Evolutionary conservation across 345 rosid species (phyloP).

Genomic region (Erysimum cheiranthoides): DNA sequence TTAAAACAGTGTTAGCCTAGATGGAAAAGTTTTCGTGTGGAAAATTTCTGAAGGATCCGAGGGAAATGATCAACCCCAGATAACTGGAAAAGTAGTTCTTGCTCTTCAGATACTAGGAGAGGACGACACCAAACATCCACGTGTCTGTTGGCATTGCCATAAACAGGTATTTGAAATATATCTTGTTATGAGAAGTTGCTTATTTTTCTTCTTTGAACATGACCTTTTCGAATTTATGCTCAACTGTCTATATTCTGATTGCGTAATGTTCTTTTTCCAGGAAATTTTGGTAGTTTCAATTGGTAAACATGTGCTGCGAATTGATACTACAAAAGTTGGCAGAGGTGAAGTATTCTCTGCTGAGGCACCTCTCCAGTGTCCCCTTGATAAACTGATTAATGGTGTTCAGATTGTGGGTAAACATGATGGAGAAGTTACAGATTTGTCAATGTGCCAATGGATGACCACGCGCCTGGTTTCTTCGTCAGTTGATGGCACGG

Average conservation of each 20-base stretch:
- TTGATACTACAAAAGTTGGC: slow-evolving; percentile 79
- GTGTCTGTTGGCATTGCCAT: slow-evolving; percentile 93
- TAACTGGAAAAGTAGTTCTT: slow-evolving; percentile 62
- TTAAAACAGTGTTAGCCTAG: slow-evolving; percentile 69
- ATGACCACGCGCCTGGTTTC: slow-evolving; percentile 83
- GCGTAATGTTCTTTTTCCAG: slow-evolving; percentile 46
- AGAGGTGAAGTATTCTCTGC: slow-evolving; percentile 61
- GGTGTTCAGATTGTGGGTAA: slow-evolving; percentile 85
- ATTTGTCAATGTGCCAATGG: slow-evolving; percentile 92
- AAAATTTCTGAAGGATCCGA: slow-evolving; percentile 79
- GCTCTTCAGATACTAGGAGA: slow-evolving; percentile 71
- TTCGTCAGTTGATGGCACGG: slow-evolving; percentile 89
- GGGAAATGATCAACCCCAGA: slow-evolving; percentile 74
- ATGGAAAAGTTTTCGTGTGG: slow-evolving; percentile 79
- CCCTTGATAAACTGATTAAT: slow-evolving; percentile 64
- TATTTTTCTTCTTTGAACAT: slow-evolving; percentile 8
- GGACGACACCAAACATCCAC: slow-evolving; percentile 67
- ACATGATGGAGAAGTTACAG: slow-evolving; percentile 92
- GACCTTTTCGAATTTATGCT: neutral
- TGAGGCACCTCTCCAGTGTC: slow-evolving; percentile 75
- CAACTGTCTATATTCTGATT: slow-evolving; percentile 9
- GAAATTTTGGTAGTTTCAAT: slow-evolving; percentile 83
- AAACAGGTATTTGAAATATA: slow-evolving; percentile 78
- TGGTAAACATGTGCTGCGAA: slow-evolving; percentile 70
- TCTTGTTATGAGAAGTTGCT: neutral